Base-by-base conservation (phyloP, 495 filamentous ascomycete species). In the Aspergillus leporis region DNA sequence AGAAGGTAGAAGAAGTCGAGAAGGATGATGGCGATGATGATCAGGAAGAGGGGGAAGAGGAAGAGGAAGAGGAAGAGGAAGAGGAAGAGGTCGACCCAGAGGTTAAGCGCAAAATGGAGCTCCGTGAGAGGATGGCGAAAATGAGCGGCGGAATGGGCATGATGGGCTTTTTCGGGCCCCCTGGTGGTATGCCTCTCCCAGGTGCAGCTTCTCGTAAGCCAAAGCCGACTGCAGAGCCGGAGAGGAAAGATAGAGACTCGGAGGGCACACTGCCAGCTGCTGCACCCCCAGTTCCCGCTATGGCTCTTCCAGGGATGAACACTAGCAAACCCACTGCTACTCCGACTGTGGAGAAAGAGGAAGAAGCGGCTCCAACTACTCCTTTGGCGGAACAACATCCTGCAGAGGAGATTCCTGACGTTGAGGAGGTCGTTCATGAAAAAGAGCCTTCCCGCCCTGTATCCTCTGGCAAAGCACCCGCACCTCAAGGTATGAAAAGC, bases 71-170 rank as follows among this genome's bases (percentile, higher is more conserved):
- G 19, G 88, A 88, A n/a, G 90, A 89, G 30, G 88, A 91, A 45
- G 91, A 94, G 52, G 90, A 94, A 45, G 93, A 97, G n/a, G 76
- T 95, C 48, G 94, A 98, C 59, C 92, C 92, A 0, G 94, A 98
- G 70, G 78, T 91, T 36, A 88, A 84, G 58, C 88, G 93, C 59
- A 88, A 88, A 71, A 86, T 96, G 76, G 94, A 96, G 65, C 78
- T 98, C 53, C 86, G 95, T 43, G 92, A 92, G 52, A 85, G 94
- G 60, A 98, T 98, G 91, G 93, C 93, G 23, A 97, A 95, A 74
- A 95, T 98, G 90, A 94, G 92, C 61, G 94, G 95, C 59, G 94
- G 94, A 16, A 97, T 97, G 92, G 92, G 93, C 16, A 93, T 97
- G 88, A 87, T 91, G 70, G 92, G 93, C 48, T 93, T 97, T 83